Evolutionary conservation across 331 rosid genomes (phyloP).

Genomic region (Pyrus hybrid): DNA sequence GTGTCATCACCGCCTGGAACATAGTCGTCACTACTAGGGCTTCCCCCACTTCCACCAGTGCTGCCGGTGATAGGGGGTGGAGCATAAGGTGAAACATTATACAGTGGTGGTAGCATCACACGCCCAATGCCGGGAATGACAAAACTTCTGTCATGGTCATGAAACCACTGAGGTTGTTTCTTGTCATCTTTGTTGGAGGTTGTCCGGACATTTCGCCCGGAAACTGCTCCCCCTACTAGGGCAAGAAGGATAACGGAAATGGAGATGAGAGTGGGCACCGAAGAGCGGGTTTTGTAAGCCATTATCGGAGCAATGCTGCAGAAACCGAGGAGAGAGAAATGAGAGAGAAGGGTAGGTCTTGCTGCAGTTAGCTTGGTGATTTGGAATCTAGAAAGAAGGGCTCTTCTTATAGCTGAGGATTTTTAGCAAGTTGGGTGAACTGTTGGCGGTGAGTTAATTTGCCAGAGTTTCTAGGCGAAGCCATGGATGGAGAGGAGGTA

Average conservation of each 20-base stretch:
- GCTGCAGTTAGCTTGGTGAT: constrained; percentile 11
- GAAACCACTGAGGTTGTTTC: constrained; percentile 25
- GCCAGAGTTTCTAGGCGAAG: not conserved
- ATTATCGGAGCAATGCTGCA: not conserved
- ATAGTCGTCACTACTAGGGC: not conserved
- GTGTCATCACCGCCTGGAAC: constrained; percentile 40
- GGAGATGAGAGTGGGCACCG: constrained; percentile 9
- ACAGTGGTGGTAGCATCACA: constrained; percentile 10
- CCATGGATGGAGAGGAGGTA: not conserved
- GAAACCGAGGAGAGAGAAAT: not conserved
- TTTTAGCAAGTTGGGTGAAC: constrained; percentile 22
- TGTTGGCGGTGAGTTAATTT: constrained; percentile 50
- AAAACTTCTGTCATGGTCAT: constrained; percentile 19
- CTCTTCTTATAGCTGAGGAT: constrained; percentile 17
- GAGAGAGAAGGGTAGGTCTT: not conserved
- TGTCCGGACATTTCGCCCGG: constrained; percentile 2
- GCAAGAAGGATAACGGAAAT: constrained; percentile 4
- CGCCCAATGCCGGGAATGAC: constrained; percentile 37
- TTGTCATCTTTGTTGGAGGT: not conserved
- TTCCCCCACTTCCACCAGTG: not conserved
- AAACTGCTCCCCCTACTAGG: constrained; percentile 5
- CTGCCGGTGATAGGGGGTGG: not conserved
- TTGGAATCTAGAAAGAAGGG: constrained; percentile 2
- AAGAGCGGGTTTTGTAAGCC: constrained; percentile 15
- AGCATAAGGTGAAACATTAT: too few relatives aligned